A percentile compares a stretch with the other conserved stretches of the same genome.
phyloP scores from a whole-genome alignment of 257 asterid species.

The Osmanthus fragrans region DNA sequence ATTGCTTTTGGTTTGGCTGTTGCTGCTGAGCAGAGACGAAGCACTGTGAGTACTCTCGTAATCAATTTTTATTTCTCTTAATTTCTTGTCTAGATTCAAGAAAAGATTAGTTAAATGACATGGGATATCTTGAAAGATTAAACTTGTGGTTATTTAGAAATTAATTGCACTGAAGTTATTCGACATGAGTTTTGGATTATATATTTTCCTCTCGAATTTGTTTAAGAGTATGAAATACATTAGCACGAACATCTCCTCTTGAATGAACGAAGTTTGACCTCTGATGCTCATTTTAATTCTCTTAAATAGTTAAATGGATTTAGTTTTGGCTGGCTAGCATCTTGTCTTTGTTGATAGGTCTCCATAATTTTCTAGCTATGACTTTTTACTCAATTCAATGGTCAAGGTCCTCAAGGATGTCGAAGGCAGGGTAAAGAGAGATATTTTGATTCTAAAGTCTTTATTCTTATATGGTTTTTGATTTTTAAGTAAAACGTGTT shows the following conservation, averaged over 20 bases:
- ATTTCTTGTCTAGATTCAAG: constrained; percentile 2
- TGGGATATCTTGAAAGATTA: not conserved
- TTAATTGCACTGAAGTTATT: not conserved
- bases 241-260: not conserved
- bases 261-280: not conserved
- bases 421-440: not conserved
- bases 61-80: not conserved
- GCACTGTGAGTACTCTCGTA: constrained; percentile 48
- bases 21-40: constrained; percentile 91
- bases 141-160: not conserved
- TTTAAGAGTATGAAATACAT: not conserved
- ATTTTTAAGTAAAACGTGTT: not conserved
- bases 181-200: not conserved
- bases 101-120: not conserved
- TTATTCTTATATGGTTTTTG: not conserved
- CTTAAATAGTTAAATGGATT: not conserved
- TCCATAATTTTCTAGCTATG: not conserved
- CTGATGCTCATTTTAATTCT: not conserved
- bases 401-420: not conserved
- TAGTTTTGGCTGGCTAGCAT: not conserved
- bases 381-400: not conserved
- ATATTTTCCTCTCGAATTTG: not conserved
- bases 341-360: not conserved
- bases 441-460: not conserved
- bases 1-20: constrained; percentile 86